A percentile compares a stretch with the other conserved stretches of the same genome.
Conservation (phyloP, 169 alveolate genomes). For the Plasmodium inui region DNA sequence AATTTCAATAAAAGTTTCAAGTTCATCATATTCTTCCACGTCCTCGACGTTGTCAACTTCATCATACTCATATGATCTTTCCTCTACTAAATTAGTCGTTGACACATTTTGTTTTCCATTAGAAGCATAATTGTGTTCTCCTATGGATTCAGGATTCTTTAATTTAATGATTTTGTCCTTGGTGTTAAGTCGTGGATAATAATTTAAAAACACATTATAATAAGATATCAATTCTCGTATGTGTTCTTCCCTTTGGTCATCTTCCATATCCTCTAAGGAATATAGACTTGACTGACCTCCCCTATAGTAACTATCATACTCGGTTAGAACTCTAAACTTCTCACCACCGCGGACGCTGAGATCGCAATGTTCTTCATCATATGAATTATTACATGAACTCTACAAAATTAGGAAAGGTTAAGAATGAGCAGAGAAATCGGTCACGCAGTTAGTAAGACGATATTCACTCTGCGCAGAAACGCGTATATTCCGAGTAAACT, state of each 20-base stretch:
- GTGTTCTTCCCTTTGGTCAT: slow-evolving; percentile 17
- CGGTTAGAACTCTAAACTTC: background rate
- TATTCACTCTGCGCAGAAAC: too few relatives aligned
- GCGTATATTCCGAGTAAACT: background rate
- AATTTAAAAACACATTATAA: slow-evolving; percentile 8
- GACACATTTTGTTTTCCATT: background rate
- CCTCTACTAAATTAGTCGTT: background rate
- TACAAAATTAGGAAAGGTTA: background rate
- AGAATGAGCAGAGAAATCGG: background rate
- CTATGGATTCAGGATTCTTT: background rate
- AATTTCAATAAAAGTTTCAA: background rate
- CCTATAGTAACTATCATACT: background rate
- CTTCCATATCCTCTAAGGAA: slow-evolving; percentile 31
- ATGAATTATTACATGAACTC: background rate
- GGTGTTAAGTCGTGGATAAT: slow-evolving; percentile 8
- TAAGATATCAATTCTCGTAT: background rate
- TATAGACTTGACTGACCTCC: background rate
- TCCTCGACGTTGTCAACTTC: background rate
- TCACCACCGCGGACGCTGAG: background rate
- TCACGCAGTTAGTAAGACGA: background rate
- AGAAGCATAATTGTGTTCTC: background rate
- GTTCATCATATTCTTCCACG: background rate
- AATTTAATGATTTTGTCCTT: slow-evolving; percentile 17
- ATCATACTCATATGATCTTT: background rate
- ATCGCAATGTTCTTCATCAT: background rate